phyloP scores from a whole-genome alignment of 371 early-diverging fungal species.

The Fennellomyces sp. region DNA sequence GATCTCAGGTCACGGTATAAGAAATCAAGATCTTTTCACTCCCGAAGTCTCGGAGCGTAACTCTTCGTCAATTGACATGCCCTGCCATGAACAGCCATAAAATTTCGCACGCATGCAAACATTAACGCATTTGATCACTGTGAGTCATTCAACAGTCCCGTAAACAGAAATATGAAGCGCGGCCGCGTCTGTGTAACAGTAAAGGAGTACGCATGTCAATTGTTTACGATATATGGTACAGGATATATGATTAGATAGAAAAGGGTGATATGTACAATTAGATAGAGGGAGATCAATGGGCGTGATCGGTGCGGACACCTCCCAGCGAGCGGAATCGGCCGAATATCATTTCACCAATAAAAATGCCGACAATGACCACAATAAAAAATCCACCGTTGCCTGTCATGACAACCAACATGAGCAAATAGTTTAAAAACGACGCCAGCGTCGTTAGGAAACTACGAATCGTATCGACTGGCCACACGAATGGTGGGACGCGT shows the following conservation, averaged over 20 bases:
- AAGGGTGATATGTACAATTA: not conserved
- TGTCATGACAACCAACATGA: constrained; percentile 87
- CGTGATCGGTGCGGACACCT: constrained; percentile 31
- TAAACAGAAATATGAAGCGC: too few species aligned
- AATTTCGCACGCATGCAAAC: not conserved
- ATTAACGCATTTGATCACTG: not conserved
- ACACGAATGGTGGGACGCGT: constrained; percentile 49
- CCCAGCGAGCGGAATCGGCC: constrained; percentile 47
- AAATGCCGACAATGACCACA: constrained; percentile 66
- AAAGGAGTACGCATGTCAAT: not conserved
- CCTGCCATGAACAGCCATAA: not conserved
- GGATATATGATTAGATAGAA: too few species aligned
- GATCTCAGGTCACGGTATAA: not conserved
- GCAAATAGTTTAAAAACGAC: constrained; percentile 60
- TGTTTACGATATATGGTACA: not conserved
- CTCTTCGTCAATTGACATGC: too few species aligned
- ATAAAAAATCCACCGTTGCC: constrained; percentile 76
- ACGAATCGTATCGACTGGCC: constrained; percentile 54
- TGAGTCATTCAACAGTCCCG: not conserved
- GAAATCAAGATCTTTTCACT: constrained; percentile 1
- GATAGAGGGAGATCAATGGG: constrained; percentile 21
- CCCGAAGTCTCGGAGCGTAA: not conserved
- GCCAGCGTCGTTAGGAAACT: constrained; percentile 50
- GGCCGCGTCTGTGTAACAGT: not conserved
- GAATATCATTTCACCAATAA: constrained; percentile 69